Percentiles rank a stretch among this genome's conserved stretches.
Conservation (phyloP, 2,329 filamentous ascomycete species). For the Onygena corvina region DNA sequence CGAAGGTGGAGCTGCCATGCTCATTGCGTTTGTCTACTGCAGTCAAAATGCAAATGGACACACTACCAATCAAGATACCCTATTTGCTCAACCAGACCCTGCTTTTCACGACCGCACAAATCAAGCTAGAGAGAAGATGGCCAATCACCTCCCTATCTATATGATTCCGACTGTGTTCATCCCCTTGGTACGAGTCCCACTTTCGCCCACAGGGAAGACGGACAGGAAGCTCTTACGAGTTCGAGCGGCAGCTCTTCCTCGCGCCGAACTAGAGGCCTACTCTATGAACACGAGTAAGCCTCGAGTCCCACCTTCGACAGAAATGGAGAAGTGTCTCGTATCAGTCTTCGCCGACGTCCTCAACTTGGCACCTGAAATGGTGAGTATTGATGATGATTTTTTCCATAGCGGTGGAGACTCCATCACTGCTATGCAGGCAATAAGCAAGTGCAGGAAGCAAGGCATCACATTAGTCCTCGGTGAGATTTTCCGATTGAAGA, state of each 20-base stretch:
- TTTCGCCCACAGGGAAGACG: constrained; percentile 28
- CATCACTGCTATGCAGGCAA: constrained; percentile 13
- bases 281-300: neutral
- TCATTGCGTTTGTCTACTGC: constrained; percentile 4
- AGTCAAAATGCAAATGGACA: neutral
- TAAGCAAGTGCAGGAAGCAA: constrained; percentile 7
- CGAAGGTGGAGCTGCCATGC: constrained; percentile 7
- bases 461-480: constrained; percentile 6
- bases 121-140: neutral
- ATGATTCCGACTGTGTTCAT: constrained; percentile 10
- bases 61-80: neutral
- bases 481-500: constrained; percentile 10
- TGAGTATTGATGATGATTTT: constrained; percentile 10
- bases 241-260: constrained; percentile 17
- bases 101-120: neutral
- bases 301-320: neutral
- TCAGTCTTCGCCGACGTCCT: constrained; percentile 27
- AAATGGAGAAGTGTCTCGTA: neutral
- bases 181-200: neutral
- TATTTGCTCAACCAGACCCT: neutral
- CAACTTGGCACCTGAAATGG: constrained; percentile 20
- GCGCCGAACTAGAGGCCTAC: constrained; percentile 12
- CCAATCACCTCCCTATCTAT: neutral
- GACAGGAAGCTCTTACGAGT: constrained; percentile 24
- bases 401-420: constrained; percentile 11